Conservation (phyloP, 2,329 filamentous ascomycete genomes). For the Colletotrichum horii region DNA sequence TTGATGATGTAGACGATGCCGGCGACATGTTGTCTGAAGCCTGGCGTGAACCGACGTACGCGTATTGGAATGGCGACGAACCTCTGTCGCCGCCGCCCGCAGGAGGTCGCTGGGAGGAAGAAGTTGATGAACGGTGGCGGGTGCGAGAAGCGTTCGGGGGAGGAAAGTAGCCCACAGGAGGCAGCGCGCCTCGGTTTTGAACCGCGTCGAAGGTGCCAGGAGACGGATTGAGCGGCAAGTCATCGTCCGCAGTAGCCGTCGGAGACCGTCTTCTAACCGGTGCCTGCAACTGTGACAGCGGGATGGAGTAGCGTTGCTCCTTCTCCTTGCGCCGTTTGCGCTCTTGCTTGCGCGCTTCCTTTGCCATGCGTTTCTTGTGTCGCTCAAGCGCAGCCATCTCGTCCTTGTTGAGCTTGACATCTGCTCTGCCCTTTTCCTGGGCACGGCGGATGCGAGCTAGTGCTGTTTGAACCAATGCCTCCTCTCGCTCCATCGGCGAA, state of each 20-base stretch:
- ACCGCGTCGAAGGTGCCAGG: slow-evolving; percentile 40
- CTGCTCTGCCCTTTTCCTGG: slow-evolving; percentile 74
- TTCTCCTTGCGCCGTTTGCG: slow-evolving; percentile 44
- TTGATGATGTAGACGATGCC: slow-evolving; percentile 32
- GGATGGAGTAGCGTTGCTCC: slow-evolving; percentile 56
- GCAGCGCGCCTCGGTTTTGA: slow-evolving; percentile 41
- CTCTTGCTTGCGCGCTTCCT: slow-evolving; percentile 43
- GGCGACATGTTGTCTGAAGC: slow-evolving; percentile 46
- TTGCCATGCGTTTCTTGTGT: slow-evolving; percentile 63
- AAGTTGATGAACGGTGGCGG: slow-evolving; percentile 47
- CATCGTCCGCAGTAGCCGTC: slow-evolving; percentile 34
- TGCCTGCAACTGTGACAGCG: slow-evolving; percentile 56
- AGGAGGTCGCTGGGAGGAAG: slow-evolving; percentile 41
- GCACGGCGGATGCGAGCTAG: slow-evolving; percentile 81
- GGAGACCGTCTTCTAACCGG: slow-evolving; percentile 41
- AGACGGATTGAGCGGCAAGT: slow-evolving; percentile 42
- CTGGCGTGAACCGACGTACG: slow-evolving; percentile 48
- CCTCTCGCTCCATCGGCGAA: slow-evolving; percentile 70
- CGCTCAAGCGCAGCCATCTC: slow-evolving; percentile 83
- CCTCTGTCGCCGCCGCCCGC: slow-evolving; percentile 40
- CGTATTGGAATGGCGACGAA: slow-evolving; percentile 50
- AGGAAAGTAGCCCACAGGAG: slow-evolving; percentile 58
- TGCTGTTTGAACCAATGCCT: slow-evolving; percentile 77
- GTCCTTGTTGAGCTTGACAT: slow-evolving; percentile 80
- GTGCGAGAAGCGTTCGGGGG: slow-evolving; percentile 47